Conservation (phyloP, 345 rosid genomes). For the Salix caprea region DNA sequence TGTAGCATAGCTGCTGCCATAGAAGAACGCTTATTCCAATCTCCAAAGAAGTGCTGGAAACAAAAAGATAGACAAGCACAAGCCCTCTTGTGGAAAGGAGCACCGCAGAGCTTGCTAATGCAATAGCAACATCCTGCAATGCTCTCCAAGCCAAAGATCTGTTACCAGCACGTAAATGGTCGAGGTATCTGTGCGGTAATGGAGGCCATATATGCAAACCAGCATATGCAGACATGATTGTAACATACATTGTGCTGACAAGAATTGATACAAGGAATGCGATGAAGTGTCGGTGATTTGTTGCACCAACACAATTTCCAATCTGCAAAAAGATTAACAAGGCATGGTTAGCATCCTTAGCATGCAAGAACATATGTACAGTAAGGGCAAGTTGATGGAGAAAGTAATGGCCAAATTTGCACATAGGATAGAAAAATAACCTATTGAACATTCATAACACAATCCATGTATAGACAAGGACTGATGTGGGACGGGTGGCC, state of each 20-base stretch:
- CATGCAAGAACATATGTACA: neutral
- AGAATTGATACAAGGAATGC: constrained; percentile 69
- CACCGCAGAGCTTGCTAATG: constrained; percentile 45
- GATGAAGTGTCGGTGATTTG: constrained; percentile 53
- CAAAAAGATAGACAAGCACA: constrained; percentile 65
- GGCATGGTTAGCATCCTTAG: constrained; percentile 31
- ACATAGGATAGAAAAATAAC: neutral
- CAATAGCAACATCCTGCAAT: constrained; percentile 44
- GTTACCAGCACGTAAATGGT: constrained; percentile 8
- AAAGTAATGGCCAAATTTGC: neutral
- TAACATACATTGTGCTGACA: constrained; percentile 22
- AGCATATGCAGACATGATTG: constrained; percentile 36
- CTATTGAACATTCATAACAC: neutral
- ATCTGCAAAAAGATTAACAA: constrained; percentile 60
- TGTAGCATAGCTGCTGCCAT: constrained; percentile 80
- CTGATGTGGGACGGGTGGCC: neutral
- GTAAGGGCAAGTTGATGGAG: neutral
- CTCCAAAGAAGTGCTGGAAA: constrained; percentile 65
- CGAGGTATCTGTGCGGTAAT: constrained; percentile 13
- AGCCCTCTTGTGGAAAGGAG: constrained; percentile 62
- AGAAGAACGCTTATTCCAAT: constrained; percentile 66
- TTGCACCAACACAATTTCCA: constrained; percentile 93
- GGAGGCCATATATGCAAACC: constrained; percentile 55
- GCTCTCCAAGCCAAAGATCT: constrained; percentile 29
- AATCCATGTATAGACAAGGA: neutral